Base-by-base conservation (phyloP, 768 basidiomycete genomes). In the Termitomyces sp. region DNA sequence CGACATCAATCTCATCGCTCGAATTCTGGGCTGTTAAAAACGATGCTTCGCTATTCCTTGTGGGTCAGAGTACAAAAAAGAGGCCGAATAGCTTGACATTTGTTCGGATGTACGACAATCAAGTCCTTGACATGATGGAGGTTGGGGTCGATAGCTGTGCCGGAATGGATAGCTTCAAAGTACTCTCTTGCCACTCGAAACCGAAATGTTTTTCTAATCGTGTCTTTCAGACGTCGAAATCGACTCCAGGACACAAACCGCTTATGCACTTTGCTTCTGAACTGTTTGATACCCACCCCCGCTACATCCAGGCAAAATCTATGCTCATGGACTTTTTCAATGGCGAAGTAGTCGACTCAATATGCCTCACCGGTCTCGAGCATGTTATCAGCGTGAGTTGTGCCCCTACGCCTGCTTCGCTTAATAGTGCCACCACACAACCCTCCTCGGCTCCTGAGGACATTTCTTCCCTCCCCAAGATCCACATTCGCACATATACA, bases 11-110 rank as follows among this genome's bases (percentile, higher is more conserved):
- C 49, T 69, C 75, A 1, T 92, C 93, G 1, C 77, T 99, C 33
- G 92, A 91, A 62, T 98, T 98, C 70, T 99, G 94, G 92, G 78
- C 88, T 1, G 66, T 75, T 12, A 99, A 98, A 74, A 98, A 98
- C 72, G 97, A 98, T 63, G 94, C 94, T 3, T 87, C 87, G 2
- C 76, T 98, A 67, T 97, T 98, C 67, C 73, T 96, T 12, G 73
- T 97, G 35, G 97, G 94, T 1, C 88, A 94, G 64, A 92, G 87
- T 64, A 91, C 87, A 28, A 99, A 99, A 73, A 99, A 99, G 68
- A 77, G 94, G 51, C 97, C 96, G 8, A 79, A 98, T 63, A 86
- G 89, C 26, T 70, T 99, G 59, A 84, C 88, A 0, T 83, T 98
- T 64, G 89, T 86, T 6, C 75, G 97, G 54, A 94, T 87, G 81